Evolutionary conservation across 192 early-diverging fungal genomes (phyloP).

Genomic region (Linnemannia zychae): DNA sequence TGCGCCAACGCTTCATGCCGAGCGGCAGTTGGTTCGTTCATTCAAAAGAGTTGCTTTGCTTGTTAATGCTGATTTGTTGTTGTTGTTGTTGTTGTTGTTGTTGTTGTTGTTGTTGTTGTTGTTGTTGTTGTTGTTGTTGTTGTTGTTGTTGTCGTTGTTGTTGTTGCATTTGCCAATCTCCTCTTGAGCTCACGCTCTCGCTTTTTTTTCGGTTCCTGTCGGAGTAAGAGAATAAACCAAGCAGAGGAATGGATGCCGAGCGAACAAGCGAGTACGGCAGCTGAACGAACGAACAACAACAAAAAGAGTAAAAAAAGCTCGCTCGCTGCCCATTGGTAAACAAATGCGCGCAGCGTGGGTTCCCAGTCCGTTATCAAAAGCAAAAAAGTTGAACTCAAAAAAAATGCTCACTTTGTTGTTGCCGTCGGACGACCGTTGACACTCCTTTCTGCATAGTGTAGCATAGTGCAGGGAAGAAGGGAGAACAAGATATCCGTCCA

Average conservation of each 20-base stretch:
- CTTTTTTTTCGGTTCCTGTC: neutral
- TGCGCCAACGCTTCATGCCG: neutral
- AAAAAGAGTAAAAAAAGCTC: neutral
- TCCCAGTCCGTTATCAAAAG: neutral
- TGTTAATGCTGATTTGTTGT: no score
- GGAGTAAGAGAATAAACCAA: neutral
- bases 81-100: no score
- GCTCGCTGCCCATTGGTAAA: neutral
- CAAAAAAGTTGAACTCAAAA: neutral
- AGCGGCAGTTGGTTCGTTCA: neutral
- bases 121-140: neutral
- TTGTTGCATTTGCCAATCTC: neutral
- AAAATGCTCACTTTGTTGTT: constrained; percentile 7
- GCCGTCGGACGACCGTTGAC: neutral
- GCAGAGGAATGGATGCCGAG: neutral
- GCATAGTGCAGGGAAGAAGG: neutral
- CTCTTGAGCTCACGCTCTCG: neutral
- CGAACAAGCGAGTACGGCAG: neutral
- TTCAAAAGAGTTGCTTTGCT: no score
- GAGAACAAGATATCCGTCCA: neutral
- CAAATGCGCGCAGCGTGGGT: neutral
- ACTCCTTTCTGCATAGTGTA: neutral
- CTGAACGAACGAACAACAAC: neutral
- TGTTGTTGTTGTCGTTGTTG: neutral
- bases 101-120: no score